Evolutionary conservation across 495 filamentous ascomycete genomes (phyloP).

Genomic region (Penicillium lagena): DNA sequence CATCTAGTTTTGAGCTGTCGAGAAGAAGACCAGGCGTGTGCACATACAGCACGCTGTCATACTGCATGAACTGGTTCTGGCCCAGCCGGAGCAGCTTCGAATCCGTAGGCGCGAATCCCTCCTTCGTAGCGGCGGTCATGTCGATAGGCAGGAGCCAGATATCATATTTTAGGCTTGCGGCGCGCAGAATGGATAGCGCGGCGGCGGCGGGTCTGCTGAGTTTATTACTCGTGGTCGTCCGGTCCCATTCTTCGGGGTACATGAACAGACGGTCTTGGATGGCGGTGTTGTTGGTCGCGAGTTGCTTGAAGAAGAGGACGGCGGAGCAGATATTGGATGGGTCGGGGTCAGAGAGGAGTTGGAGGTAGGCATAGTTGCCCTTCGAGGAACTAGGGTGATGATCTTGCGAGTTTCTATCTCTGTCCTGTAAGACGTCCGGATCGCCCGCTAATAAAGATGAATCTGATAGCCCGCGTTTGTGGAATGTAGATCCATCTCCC

Average conservation of each 20-base stretch:
- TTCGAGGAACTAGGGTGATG: not conserved
- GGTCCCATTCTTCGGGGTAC: conserved; percentile 42
- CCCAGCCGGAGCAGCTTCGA: conserved; percentile 37
- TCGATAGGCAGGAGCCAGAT: conserved; percentile 44
- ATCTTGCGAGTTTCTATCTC: not conserved
- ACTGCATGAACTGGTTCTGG: conserved; percentile 43
- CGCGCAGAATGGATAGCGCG: conserved; percentile 29
- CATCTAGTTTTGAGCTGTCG: conserved; percentile 32
- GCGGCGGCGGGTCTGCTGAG: conserved; percentile 20
- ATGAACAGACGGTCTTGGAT: conserved; percentile 44
- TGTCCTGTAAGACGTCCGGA: conserved; percentile 5
- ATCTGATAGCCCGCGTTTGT: conserved; percentile 16
- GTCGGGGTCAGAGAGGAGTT: conserved; percentile 37
- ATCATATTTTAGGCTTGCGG: conserved; percentile 33
- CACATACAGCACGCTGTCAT: conserved; percentile 39
- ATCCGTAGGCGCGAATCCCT: conserved; percentile 31
- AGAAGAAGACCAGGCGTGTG: conserved; percentile 35
- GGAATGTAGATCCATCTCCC: conserved; percentile 16
- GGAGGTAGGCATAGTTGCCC: conserved; percentile 40
- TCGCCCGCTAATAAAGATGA: conserved; percentile 5
- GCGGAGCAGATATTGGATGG: conserved; percentile 41
- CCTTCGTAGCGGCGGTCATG: conserved; percentile 29
- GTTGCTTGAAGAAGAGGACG: conserved; percentile 38
- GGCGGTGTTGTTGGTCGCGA: conserved; percentile 27
- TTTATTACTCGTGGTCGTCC: conserved; percentile 13